phyloP scores from a whole-genome alignment of 2,329 filamentous ascomycete species.

The Clarireedia homoeocarpa region DNA sequence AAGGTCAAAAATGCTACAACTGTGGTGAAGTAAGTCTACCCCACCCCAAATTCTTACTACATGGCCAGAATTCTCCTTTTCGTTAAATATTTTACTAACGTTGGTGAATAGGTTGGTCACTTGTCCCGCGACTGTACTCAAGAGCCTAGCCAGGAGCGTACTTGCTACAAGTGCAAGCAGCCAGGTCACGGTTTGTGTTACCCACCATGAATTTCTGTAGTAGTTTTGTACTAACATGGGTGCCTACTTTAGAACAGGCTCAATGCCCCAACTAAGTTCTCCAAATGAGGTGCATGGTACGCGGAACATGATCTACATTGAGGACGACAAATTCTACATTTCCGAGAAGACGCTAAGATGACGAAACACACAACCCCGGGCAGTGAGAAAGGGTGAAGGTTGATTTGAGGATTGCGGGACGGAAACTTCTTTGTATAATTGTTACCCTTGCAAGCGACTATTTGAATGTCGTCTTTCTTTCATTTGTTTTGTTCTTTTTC shows the following conservation, averaged over 20 bases:
- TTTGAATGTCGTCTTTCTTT: not conserved
- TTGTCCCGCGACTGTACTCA: constrained; percentile 77
- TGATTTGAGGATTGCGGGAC: constrained; percentile 26
- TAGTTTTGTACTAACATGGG: constrained; percentile 59
- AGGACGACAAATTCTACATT: constrained; percentile 19
- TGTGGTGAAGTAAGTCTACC: constrained; percentile 82
- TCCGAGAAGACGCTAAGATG: constrained; percentile 23
- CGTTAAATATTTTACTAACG: not conserved
- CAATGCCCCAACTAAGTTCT: constrained; percentile 57
- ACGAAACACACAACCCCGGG: constrained; percentile 23
- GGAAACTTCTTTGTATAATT: constrained; percentile 26
- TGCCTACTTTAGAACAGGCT: constrained; percentile 56
- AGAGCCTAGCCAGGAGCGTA: constrained; percentile 83
- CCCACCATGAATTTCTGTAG: constrained; percentile 53
- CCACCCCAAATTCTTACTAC: not conserved
- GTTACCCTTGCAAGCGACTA: not conserved
- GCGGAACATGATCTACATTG: constrained; percentile 21
- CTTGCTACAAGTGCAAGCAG: constrained; percentile 94
- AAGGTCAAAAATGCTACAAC: constrained; percentile 99
- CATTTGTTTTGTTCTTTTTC: not conserved
- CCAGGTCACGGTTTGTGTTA: constrained; percentile 30
- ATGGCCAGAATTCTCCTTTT: not conserved
- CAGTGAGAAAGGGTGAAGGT: constrained; percentile 27
- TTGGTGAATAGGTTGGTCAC: constrained; percentile 4
- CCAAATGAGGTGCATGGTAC: constrained; percentile 45